A percentile compares a stretch with the other conserved stretches of the same genome.
phyloP scores from a whole-genome alignment of 306 rosid species.

The Malus asiatica region DNA sequence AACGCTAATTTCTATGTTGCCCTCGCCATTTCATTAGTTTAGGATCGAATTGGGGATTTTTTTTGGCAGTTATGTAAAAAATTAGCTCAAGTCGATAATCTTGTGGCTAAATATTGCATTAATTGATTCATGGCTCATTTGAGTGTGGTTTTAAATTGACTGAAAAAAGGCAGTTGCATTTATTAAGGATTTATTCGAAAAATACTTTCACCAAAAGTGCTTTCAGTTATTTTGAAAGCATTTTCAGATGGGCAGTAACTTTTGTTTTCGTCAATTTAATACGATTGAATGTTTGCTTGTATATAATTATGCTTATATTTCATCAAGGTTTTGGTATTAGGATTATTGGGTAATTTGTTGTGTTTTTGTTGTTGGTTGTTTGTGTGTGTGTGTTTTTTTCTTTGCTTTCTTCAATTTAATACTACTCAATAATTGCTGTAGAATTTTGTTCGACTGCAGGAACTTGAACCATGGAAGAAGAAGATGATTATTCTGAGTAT shows the following conservation, averaged over 20 bases:
- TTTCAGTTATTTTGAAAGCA: too few species aligned
- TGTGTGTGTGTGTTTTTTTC: too few species aligned
- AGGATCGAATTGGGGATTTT: background rate
- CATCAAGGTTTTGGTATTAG: background rate
- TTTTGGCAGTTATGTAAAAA: background rate
- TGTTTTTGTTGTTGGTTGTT: too few species aligned
- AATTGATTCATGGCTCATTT: background rate
- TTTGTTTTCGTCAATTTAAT: background rate
- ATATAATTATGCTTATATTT: background rate
- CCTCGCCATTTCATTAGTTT: background rate
- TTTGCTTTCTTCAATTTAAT: too few species aligned
- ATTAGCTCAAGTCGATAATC: background rate
- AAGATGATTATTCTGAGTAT: constrained; percentile 69
- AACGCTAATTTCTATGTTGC: background rate
- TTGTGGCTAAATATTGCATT: background rate
- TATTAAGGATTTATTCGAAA: too few species aligned
- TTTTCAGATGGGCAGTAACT: background rate
- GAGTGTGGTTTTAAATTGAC: too few species aligned
- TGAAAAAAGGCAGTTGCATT: too few species aligned
- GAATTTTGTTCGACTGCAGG: background rate
- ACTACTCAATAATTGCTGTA: background rate
- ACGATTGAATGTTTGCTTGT: background rate
- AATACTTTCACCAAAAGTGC: too few species aligned
- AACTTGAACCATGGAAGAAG: constrained; percentile 49
- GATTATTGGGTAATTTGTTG: background rate